phyloP scores from a whole-genome alignment of 2,329 filamentous ascomycete genomes.

The Clonostachys solani region DNA sequence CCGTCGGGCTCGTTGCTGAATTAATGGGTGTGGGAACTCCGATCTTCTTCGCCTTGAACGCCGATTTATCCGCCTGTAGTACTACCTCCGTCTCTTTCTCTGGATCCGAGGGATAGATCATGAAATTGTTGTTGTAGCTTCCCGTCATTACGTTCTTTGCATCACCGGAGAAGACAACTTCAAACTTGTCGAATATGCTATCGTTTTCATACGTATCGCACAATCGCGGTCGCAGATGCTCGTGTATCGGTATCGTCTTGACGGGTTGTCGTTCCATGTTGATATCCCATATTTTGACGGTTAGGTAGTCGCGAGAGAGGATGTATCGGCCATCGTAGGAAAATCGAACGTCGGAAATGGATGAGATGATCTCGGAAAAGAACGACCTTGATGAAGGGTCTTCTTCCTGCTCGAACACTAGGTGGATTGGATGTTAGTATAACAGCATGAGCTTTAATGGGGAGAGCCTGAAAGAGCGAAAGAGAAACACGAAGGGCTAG shows the following conservation, averaged over 20 bases:
- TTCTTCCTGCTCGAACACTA: constrained; percentile 98
- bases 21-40: constrained; percentile 98
- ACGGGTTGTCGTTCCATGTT: constrained; percentile 98
- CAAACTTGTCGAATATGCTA: constrained; percentile 99
- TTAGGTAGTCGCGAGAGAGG: constrained; percentile 94
- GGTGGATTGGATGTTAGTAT: neutral
- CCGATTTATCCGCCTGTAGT: constrained; percentile 95
- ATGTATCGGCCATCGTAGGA: constrained; percentile 96
- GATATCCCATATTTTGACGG: constrained; percentile 99
- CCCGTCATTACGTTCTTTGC: constrained; percentile 99
- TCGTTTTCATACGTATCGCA: constrained; percentile 99
- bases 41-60: constrained; percentile 99
- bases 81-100: constrained; percentile 97
- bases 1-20: constrained; percentile 66
- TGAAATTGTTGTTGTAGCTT: constrained; percentile 99
- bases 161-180: constrained; percentile 97
- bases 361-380: constrained; percentile 99
- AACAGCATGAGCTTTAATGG: neutral
- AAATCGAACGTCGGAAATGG: constrained; percentile 97
- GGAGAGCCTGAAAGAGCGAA: neutral
- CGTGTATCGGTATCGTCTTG: constrained; percentile 98
- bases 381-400: constrained; percentile 95
- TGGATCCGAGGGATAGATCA: constrained; percentile 97
- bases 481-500: neutral
- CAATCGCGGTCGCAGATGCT: constrained; percentile 87